Evolutionary conservation across 2,329 filamentous ascomycete genomes (phyloP).

Genomic region (Stromatinia cepivora): DNA sequence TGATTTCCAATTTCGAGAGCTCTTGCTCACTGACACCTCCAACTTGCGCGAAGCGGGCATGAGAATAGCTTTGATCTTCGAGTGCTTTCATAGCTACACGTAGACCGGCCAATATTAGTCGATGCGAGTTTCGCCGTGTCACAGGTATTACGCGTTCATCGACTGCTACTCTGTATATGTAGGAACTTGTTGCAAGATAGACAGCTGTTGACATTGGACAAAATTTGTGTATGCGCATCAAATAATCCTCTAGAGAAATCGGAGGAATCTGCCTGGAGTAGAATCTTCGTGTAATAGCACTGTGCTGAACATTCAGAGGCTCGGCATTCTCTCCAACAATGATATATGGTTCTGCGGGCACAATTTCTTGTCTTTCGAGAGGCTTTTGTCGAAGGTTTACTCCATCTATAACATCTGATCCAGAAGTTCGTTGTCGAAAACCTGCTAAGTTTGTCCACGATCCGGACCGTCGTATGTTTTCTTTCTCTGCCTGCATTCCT

Average conservation of each 20-base stretch:
- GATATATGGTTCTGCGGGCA: conserved; percentile 51
- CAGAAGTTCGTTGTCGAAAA: conserved; percentile 38
- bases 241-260: conserved; percentile 80
- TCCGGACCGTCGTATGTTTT: conserved; percentile 57
- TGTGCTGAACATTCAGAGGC: conserved; percentile 74
- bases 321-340: conserved; percentile 69
- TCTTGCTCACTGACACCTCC: conserved; percentile 84
- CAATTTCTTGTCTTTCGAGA: conserved; percentile 31
- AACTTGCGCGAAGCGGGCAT: conserved; percentile 79
- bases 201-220: conserved; percentile 94
- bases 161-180: conserved; percentile 80
- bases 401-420: conserved; percentile 52
- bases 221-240: conserved; percentile 82
- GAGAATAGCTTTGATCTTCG: conserved; percentile 88
- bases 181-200: conserved; percentile 84
- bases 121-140: conserved; percentile 81
- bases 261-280: conserved; percentile 85
- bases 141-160: conserved; percentile 77
- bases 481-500: conserved; percentile 62
- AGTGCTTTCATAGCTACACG: conserved; percentile 90
- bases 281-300: conserved; percentile 87
- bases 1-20: conserved; percentile 82
- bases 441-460: conserved; percentile 48
- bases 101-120: conserved; percentile 79
- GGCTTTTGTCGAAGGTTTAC: conserved; percentile 50